Evolutionary conservation across 2,329 filamentous ascomycete species (phyloP).

Genomic region (Cercospora sp.): DNA sequence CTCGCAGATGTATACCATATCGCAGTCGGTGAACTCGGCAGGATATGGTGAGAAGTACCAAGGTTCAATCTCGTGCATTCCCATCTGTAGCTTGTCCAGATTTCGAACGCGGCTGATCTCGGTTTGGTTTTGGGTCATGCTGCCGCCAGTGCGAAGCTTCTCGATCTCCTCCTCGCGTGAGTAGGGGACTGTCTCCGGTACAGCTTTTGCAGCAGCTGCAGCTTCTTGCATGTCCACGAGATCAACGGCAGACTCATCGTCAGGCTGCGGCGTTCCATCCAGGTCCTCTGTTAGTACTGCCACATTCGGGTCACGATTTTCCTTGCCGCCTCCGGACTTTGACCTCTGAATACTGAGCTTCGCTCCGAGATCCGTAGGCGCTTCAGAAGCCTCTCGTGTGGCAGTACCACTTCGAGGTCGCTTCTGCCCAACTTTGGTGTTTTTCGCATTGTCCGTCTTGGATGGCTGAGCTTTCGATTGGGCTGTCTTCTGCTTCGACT

Average conservation of each 20-base stretch:
- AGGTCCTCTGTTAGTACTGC: slow-evolving; percentile 48
- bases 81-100: slow-evolving; percentile 91
- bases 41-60: slow-evolving; percentile 99
- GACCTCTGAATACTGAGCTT: slow-evolving; percentile 47
- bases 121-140: slow-evolving; percentile 98
- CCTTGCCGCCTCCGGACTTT: slow-evolving; percentile 60
- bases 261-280: slow-evolving; percentile 51
- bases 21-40: slow-evolving; percentile 80
- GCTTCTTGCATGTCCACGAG: slow-evolving; percentile 55
- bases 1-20: slow-evolving; percentile 94
- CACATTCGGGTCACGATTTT: slow-evolving; percentile 55
- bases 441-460: slow-evolving; percentile 36
- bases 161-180: slow-evolving; percentile 91
- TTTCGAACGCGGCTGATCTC: slow-evolving; percentile 96
- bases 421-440: slow-evolving; percentile 50
- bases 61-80: slow-evolving; percentile 84
- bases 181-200: slow-evolving; percentile 55
- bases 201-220: slow-evolving; percentile 55
- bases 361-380: slow-evolving; percentile 52
- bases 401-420: slow-evolving; percentile 46
- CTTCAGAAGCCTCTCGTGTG: slow-evolving; percentile 44
- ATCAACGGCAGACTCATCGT: slow-evolving; percentile 55
- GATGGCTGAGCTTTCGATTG: slow-evolving; percentile 42
- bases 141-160: slow-evolving; percentile 88
- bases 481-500: slow-evolving; percentile 65